These are phyloP conservation scores for Rhodocollybia butyracea DNA, from an alignment of 768 basidiomycete species.

Conservation along the genomic window DNA sequence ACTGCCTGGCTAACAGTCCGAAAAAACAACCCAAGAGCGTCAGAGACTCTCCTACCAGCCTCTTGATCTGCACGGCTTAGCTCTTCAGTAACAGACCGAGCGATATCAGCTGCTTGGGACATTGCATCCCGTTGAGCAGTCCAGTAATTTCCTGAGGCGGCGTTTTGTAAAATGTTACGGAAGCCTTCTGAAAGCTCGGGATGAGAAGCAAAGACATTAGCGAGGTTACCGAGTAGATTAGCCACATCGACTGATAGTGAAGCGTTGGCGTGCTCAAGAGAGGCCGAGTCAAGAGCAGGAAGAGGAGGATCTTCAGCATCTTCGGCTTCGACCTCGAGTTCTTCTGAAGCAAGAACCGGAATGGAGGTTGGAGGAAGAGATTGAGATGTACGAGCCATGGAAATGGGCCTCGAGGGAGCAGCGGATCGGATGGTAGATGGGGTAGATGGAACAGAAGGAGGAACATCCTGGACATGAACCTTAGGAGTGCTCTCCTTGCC, in stretches of 20 bases:
- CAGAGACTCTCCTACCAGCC: constrained; percentile 59
- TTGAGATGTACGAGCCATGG: neutral
- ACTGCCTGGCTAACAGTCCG: constrained; percentile 42
- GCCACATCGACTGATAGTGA: constrained; percentile 67
- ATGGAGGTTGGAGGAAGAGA: constrained; percentile 4
- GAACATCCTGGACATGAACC: constrained; percentile 12
- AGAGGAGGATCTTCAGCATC: constrained; percentile 43
- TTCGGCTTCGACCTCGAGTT: neutral
- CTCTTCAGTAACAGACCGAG: constrained; percentile 45
- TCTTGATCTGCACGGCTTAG: constrained; percentile 56
- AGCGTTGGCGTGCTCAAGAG: constrained; percentile 23
- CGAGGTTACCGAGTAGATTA: constrained; percentile 52
- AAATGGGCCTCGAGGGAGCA: neutral
- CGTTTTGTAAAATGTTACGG: constrained; percentile 60
- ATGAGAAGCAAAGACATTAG: constrained; percentile 54
- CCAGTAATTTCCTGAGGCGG: constrained; percentile 70
- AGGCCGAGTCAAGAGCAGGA: constrained; percentile 37
- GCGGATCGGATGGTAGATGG: neutral
- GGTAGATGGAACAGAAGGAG: neutral
- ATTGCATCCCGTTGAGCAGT: constrained; percentile 55
- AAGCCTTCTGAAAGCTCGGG: constrained; percentile 71
- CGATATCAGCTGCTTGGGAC: constrained; percentile 53
- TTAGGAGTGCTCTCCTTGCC: constrained; percentile 37
- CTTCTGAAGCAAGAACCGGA: neutral
- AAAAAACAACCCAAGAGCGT: constrained; percentile 59